These are phyloP conservation scores for Diaporthe ilicicola DNA, from an alignment of 2,329 filamentous ascomycete genomes.

Conservation along the genomic window DNA sequence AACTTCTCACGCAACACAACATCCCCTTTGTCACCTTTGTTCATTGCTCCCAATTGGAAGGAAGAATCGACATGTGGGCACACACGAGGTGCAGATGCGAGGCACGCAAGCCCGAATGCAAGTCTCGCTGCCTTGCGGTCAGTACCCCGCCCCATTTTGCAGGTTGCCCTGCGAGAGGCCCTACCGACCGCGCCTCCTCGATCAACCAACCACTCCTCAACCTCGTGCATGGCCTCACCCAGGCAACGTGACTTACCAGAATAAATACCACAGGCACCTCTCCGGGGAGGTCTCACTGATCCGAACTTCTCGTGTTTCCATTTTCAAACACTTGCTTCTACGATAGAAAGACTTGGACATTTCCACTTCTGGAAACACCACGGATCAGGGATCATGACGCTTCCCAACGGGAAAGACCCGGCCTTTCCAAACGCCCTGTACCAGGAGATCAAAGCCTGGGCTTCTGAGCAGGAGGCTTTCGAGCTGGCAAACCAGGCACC, in stretches of 20 bases:
- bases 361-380: background rate
- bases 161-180: background rate
- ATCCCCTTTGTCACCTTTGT: no score
- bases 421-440: constrained; percentile 37
- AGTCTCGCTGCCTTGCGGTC: background rate
- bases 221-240: constrained; percentile 11
- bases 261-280: background rate
- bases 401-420: background rate
- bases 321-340: background rate
- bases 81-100: background rate
- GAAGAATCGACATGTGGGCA: background rate
- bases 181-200: background rate
- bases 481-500: constrained; percentile 44
- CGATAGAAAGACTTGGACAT: no score
- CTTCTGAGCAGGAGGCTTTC: constrained; percentile 49
- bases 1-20: background rate
- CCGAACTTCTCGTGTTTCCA: background rate
- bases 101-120: background rate
- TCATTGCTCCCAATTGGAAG: background rate
- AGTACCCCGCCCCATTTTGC: background rate
- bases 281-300: background rate
- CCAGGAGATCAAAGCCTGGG: constrained; percentile 49
- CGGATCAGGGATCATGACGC: constrained; percentile 30
- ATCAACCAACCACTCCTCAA: background rate
- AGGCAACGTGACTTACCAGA: background rate